Conservation (phyloP, 2,329 filamentous ascomycete genomes). For the Talaromyces sp. region DNA sequence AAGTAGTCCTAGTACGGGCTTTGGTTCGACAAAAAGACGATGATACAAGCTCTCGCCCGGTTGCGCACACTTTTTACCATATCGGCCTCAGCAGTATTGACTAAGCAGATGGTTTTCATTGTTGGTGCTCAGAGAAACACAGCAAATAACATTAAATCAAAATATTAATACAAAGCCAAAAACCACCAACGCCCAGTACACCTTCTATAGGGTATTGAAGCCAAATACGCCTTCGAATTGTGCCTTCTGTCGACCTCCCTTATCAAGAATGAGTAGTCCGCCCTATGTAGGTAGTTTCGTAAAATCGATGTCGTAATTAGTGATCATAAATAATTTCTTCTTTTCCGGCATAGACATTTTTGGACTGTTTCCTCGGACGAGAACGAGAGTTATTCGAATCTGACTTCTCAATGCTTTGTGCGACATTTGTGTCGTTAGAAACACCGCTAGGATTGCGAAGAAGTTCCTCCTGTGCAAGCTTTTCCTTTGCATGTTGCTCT, state of each 20-base stretch:
- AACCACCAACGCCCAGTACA: neutral
- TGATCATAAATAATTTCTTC: constrained; percentile 36
- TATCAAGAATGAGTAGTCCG: neutral
- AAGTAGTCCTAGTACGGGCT: constrained; percentile 35
- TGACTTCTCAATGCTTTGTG: constrained; percentile 27
- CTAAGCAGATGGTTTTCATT: neutral
- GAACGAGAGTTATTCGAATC: neutral
- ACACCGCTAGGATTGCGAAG: constrained; percentile 36
- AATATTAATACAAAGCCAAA: neutral
- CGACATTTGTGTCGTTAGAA: constrained; percentile 18
- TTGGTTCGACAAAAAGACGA: constrained; percentile 40
- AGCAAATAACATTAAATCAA: neutral
- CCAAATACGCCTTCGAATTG: neutral
- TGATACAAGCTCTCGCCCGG: constrained; percentile 17
- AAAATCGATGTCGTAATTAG: constrained; percentile 16
- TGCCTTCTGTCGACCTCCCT: neutral
- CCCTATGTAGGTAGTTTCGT: neutral
- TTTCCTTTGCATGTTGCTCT: constrained; percentile 41
- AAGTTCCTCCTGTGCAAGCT: constrained; percentile 38
- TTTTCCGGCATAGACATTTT: constrained; percentile 26
- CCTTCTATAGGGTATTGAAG: neutral
- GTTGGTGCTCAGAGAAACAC: neutral
- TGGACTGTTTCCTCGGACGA: neutral
- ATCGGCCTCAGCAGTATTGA: no score
- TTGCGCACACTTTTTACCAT: neutral